Base-by-base conservation (phyloP, 768 basidiomycete genomes). In the Leccinum incarnatum region DNA sequence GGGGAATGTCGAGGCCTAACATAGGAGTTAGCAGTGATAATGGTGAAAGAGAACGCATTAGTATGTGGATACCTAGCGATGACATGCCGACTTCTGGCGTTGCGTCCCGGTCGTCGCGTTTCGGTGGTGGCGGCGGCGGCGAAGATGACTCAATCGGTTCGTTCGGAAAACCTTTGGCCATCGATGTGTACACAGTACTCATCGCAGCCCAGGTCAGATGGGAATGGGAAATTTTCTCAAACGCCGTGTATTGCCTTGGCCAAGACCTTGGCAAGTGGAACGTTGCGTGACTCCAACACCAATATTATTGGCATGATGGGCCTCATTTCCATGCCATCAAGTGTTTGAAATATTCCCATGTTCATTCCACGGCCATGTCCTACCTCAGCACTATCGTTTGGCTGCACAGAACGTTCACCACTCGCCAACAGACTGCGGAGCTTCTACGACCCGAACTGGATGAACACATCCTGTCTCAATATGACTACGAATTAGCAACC, bases 401-500 rank as follows among this genome's bases (percentile, higher is more conserved):
- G 78, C 62, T 81, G 15, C 72, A 74, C 55, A 59, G 65, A 45
- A 82, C 80, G 3, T 86, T 88, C 66, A 61, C 64, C 49, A 76
- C 78, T 12, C 77, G 75, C 34, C 64, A 73, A 54, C 66, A 63
- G n/a, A 63, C 72, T 0, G 55, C 57, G 49, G 73, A 73, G 48
- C 72, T 75, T 47, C 51, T 73, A 29, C 67, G 62, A 5, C 72
- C 72, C 10, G 72, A 73, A 47, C 54, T 75, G 14, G 73, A 73
- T 30, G 71, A 64, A 15, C 61, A 59, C 4, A 55, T 69, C 27
- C 50, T 73, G 17, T 63, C 72, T 19, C 66, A 64, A 19, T 79
- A 77, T 55, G 87, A 89, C 75, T 88, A 81, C 68, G 77, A 86
- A 0, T 69, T 79, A 11, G 81, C 86, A 4, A 67, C 76, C 57